A percentile compares a stretch with the other conserved stretches of the same genome.
These are phyloP conservation scores for Gleditsia sinensis DNA, from an alignment of 306 rosid genomes.

Conservation along the genomic window DNA sequence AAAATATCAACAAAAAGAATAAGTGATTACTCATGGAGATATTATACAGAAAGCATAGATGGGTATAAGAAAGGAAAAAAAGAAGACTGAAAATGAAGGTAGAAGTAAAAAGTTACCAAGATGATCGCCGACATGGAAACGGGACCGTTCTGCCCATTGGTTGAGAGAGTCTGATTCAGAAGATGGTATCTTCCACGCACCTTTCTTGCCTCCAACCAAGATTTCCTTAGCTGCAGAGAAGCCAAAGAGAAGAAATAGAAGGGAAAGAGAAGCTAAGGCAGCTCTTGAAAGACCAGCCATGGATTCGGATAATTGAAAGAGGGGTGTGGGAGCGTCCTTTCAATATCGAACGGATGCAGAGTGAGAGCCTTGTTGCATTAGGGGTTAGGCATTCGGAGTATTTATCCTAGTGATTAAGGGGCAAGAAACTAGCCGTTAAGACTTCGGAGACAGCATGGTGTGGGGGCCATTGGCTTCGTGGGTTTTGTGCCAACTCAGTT, in stretches of 20 bases:
- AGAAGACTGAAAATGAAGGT: background rate
- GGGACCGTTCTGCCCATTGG: slow-evolving; percentile 71
- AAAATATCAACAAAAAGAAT: background rate
- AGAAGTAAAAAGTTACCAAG: slow-evolving; percentile 48
- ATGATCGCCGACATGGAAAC: slow-evolving; percentile 66
- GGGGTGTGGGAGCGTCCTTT: background rate
- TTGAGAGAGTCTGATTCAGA: slow-evolving; percentile 71
- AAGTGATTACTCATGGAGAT: background rate
- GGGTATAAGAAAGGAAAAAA: background rate
- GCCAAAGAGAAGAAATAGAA: slow-evolving; percentile 47
- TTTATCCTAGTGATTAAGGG: slow-evolving; percentile 33
- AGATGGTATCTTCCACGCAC: slow-evolving; percentile 80
- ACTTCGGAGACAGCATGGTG: background rate
- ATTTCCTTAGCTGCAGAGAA: slow-evolving; percentile 67
- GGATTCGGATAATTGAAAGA: background rate
- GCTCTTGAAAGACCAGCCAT: slow-evolving; percentile 56
- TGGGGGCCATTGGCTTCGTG: slow-evolving; percentile 15
- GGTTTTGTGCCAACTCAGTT: background rate
- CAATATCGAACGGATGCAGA: background rate
- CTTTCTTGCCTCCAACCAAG: slow-evolving; percentile 69
- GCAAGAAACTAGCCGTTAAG: slow-evolving; percentile 76
- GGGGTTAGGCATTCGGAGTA: slow-evolving; percentile 8
- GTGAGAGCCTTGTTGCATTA: background rate
- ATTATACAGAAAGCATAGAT: background rate
- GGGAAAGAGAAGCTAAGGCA: slow-evolving; percentile 36